A percentile compares a stretch with the other conserved stretches of the same genome.
Conservation (phyloP, 2,329 filamentous ascomycete genomes). For the Calonectria pauciramosa region DNA sequence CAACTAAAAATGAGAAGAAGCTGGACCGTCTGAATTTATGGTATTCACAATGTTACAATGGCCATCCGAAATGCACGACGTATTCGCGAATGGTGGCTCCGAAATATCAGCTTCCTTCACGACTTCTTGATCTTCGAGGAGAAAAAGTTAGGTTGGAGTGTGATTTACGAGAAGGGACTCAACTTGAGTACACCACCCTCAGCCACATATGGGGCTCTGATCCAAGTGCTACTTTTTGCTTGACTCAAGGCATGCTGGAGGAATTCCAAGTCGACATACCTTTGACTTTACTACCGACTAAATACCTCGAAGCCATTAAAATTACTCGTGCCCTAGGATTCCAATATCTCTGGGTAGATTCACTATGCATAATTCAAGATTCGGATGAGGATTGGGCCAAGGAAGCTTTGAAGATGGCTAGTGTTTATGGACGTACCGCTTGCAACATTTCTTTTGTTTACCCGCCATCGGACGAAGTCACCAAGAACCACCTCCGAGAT, state of each 20-base stretch:
- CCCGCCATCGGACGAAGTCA: not conserved
- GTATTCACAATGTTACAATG: not conserved
- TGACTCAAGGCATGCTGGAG: not conserved
- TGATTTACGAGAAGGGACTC: not conserved
- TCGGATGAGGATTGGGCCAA: constrained; percentile 10
- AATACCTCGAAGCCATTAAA: constrained; percentile 12
- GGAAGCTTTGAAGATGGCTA: constrained; percentile 7
- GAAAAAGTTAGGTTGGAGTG: constrained; percentile 23
- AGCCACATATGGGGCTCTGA: constrained; percentile 28
- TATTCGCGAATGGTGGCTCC: constrained; percentile 19
- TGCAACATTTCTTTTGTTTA: constrained; percentile 22
- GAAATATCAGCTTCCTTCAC: not conserved
- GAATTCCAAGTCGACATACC: constrained; percentile 13
- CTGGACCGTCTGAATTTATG: not conserved
- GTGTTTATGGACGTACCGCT: constrained; percentile 1
- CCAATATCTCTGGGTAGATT: constrained; percentile 10
- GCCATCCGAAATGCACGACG: constrained; percentile 11
- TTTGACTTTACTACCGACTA: not conserved
- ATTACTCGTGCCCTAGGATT: constrained; percentile 8
- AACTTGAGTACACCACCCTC: constrained; percentile 15
- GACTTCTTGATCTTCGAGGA: constrained; percentile 10
- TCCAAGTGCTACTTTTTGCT: constrained; percentile 2
- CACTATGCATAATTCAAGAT: not conserved
- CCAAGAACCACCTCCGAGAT: constrained; percentile 16
- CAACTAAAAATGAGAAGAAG: constrained; percentile 14